Conservation (phyloP, 2,329 filamentous ascomycete genomes). For the Davidsoniella virescens region DNA sequence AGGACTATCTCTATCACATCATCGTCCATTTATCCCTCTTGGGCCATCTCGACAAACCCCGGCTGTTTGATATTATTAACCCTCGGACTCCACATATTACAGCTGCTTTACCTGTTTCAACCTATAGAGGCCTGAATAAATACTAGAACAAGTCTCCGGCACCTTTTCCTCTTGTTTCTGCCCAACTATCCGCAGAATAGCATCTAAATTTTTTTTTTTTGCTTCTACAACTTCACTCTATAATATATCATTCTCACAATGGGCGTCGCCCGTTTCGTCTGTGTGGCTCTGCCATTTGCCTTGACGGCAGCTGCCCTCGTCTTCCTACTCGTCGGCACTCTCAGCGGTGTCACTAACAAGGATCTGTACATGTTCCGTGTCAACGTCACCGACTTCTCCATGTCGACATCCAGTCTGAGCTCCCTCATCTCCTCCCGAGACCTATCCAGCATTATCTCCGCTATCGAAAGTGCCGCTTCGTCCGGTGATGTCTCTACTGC, state of each 20-base stretch:
- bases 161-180: neutral
- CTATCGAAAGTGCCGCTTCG: constrained; percentile 39
- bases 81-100: too few relatives aligned
- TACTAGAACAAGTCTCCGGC: neutral
- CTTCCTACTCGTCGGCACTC: constrained; percentile 42
- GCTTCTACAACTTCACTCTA: neutral
- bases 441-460: constrained; percentile 38
- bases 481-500: constrained; percentile 38
- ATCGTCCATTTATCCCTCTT: neutral
- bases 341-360: constrained; percentile 40
- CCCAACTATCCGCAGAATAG: neutral
- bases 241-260: constrained; percentile 20
- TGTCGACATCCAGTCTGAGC: constrained; percentile 14
- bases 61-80: too few relatives aligned
- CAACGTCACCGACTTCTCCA: constrained; percentile 36
- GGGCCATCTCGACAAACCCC: neutral
- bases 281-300: constrained; percentile 73
- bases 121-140: too few relatives aligned
- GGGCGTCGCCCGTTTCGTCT: constrained; percentile 62
- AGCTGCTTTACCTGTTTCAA: neutral
- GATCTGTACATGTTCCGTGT: constrained; percentile 42
- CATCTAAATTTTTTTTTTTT: neutral
- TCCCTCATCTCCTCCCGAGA: constrained; percentile 24
- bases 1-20: neutral
- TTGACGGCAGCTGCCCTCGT: constrained; percentile 65